Percentiles rank a stretch among this genome's conserved stretches.
phyloP scores from a whole-genome alignment of 1,284 basidiomycete species.

The Rhodotorula sp. region DNA sequence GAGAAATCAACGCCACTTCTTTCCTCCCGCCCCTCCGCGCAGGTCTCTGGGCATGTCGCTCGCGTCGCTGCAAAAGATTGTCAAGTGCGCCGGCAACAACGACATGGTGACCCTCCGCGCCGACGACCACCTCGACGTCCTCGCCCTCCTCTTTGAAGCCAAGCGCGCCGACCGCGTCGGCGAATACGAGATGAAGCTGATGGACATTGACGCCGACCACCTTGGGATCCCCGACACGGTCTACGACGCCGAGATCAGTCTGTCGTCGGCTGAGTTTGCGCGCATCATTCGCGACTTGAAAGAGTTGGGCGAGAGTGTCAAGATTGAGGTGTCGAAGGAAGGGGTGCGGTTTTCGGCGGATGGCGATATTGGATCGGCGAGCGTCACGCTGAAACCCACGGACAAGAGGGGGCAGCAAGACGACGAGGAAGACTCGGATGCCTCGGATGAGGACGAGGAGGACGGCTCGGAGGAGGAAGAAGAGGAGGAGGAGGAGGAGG shows the following conservation, averaged over 20 bases:
- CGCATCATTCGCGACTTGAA: slow-evolving; percentile 91
- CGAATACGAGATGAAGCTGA: slow-evolving; percentile 98
- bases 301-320: slow-evolving; percentile 89
- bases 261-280: slow-evolving; percentile 82
- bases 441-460: slow-evolving; percentile 43
- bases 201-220: slow-evolving; percentile 97
- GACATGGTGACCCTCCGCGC: slow-evolving; percentile 91
- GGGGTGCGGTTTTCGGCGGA: slow-evolving; percentile 92
- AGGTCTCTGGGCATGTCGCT: slow-evolving; percentile 55
- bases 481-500: slow-evolving; percentile 29
- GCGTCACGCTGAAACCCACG: slow-evolving; percentile 74
- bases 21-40: not conserved
- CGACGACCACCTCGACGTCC: slow-evolving; percentile 82
- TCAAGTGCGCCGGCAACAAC: slow-evolving; percentile 96
- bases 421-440: slow-evolving; percentile 39
- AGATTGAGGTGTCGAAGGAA: slow-evolving; percentile 94
- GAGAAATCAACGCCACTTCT: no score
- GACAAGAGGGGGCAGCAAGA: slow-evolving; percentile 45
- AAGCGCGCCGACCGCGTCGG: slow-evolving; percentile 89
- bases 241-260: slow-evolving; percentile 89
- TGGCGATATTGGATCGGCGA: slow-evolving; percentile 91
- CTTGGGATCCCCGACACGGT: slow-evolving; percentile 98
- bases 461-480: slow-evolving; percentile 24
- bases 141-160: slow-evolving; percentile 88
- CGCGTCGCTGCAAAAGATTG: slow-evolving; percentile 85